A percentile compares a stretch with the other conserved stretches of the same genome.
phyloP scores from a whole-genome alignment of 2,329 filamentous ascomycete genomes.

The Waltergamsia citrina region DNA sequence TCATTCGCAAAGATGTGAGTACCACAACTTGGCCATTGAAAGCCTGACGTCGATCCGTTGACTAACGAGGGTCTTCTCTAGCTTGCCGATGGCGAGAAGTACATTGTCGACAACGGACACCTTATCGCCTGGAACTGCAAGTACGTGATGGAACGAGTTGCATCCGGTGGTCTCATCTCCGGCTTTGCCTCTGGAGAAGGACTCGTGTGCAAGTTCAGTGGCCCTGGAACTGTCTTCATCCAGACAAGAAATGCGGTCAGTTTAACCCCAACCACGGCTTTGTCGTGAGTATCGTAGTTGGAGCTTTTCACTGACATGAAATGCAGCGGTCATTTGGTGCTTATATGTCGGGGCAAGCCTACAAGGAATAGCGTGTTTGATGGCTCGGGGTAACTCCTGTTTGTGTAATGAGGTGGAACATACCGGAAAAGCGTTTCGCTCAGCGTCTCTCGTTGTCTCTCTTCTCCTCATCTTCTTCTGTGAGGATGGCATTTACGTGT shows the following conservation, averaged over 20 bases:
- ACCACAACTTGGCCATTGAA: not conserved
- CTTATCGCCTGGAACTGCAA: conserved; percentile 96
- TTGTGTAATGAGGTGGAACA: not conserved
- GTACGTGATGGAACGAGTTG: conserved; percentile 81
- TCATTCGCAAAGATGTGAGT: conserved; percentile 86
- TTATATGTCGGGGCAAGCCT: conserved; percentile 38
- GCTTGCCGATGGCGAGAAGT: conserved; percentile 65
- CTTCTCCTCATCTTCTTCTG: not conserved
- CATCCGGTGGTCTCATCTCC: conserved; percentile 90
- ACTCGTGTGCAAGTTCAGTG: conserved; percentile 87
- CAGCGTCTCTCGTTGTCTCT: not conserved
- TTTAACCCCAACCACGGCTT: conserved; percentile 6
- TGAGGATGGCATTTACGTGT: no score
- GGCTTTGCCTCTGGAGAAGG: conserved; percentile 74
- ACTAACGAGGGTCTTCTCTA: conserved; percentile 10
- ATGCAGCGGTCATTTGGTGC: conserved; percentile 39
- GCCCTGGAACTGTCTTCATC: conserved; percentile 82
- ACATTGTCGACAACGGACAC: conserved; percentile 60
- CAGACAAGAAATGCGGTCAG: conserved; percentile 80
- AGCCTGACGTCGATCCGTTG: not conserved
- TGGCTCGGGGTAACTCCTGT: no score
- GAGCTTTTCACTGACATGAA: conserved; percentile 1
- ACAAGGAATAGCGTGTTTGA: conserved; percentile 15
- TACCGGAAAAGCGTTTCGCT: no score
- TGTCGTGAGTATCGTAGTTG: not conserved